These are phyloP conservation scores for Pleurotus giganteus DNA, from an alignment of 768 basidiomycete species.

Conservation along the genomic window DNA sequence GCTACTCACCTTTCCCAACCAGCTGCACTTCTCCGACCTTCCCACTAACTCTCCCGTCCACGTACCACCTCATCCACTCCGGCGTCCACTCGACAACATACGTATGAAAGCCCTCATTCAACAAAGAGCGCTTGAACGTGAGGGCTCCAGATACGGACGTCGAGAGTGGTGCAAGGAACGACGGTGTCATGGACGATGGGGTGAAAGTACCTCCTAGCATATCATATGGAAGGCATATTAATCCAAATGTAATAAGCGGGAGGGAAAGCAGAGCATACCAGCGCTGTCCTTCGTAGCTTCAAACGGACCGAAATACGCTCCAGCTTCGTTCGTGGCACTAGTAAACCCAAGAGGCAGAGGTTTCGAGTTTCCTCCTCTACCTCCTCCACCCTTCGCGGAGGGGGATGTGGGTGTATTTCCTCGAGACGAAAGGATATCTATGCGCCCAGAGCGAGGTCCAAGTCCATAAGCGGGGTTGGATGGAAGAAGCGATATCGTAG, in stretches of 20 bases:
- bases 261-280: neutral
- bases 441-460: constrained; percentile 51
- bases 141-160: constrained; percentile 44
- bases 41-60: constrained; percentile 62
- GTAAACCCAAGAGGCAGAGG: constrained; percentile 13
- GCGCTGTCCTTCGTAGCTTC: constrained; percentile 3
- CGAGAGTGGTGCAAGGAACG: constrained; percentile 13
- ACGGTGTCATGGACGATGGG: neutral
- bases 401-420: neutral
- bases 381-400: neutral
- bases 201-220: constrained; percentile 26
- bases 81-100: constrained; percentile 79
- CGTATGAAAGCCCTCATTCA: constrained; percentile 63
- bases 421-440: constrained; percentile 3
- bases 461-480: constrained; percentile 59
- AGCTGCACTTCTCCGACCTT: constrained; percentile 60
- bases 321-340: constrained; percentile 31
- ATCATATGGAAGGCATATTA: constrained; percentile 14
- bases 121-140: constrained; percentile 47
- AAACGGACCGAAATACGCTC: neutral
- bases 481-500: constrained; percentile 74
- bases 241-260: constrained; percentile 12
- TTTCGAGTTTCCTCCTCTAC: neutral
- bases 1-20: constrained; percentile 36
- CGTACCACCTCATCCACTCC: constrained; percentile 68